Percentiles rank a stretch among this genome's conserved stretches.
Evolutionary conservation across 345 rosid genomes (phyloP).

Genomic region (Aethionema arabicum): DNA sequence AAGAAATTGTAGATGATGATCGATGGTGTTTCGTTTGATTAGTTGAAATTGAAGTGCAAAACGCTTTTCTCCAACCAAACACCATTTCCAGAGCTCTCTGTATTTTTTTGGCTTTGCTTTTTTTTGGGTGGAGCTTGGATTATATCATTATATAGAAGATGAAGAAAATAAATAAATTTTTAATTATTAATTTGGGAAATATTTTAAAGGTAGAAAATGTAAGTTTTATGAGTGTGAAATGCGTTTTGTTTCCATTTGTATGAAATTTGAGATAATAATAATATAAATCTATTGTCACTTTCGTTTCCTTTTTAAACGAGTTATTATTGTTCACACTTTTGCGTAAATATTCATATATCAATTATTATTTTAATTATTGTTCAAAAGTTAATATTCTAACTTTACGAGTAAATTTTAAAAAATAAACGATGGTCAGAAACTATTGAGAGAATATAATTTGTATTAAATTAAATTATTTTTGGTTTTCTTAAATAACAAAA

Average conservation of each 20-base stretch:
- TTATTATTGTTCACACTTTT: no score
- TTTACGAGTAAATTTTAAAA: no score
- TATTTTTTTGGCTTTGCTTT: not conserved
- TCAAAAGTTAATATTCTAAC: no score
- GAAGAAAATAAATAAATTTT: constrained; percentile 21
- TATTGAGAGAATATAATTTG: no score
- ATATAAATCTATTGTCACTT: no score
- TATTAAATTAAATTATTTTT: no score
- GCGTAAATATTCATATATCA: no score
- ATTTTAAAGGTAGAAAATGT: constrained; percentile 17
- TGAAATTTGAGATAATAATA: constrained; percentile 6
- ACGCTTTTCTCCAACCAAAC: constrained; percentile 42
- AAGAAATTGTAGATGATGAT: constrained; percentile 9
- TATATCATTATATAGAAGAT: constrained; percentile 31
- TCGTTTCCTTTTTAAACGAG: no score
- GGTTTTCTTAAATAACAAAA: no score
- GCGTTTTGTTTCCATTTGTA: constrained; percentile 31
- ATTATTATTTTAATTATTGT: no score
- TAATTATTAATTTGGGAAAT: not conserved
- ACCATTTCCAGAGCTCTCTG: constrained; percentile 18
- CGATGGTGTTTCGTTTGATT: constrained; percentile 46
- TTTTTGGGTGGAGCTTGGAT: constrained; percentile 4
- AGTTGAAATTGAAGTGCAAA: constrained; percentile 66
- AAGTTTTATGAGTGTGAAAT: constrained; percentile 29
- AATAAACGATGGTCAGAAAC: no score